Evolutionary conservation across 164 flowering plant species (phyloP), one percentile per base, ranked within the genome.

Genomic region (Vitis rotundifolia): DNA sequence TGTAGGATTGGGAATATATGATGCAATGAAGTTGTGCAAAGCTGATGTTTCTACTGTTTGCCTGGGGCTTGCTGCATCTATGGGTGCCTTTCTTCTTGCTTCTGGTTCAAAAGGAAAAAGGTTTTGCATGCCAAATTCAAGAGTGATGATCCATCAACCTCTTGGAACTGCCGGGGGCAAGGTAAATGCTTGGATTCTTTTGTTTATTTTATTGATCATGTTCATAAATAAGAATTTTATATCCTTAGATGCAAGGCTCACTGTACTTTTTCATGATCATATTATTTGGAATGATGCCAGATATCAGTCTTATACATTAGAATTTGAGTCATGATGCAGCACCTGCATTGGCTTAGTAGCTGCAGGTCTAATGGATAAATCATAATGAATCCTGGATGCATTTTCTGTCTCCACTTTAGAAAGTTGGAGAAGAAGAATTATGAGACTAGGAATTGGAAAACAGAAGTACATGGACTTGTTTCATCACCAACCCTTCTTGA

Each of bases 1-100:
- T 86, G 56, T 73, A 96, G 99, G 91, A 57, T 87, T 96, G 99
- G 98, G 94, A 68, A 96, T 96, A 69, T 96, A 96, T 80, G 99
- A 96, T 82, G 93, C 97, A 18, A 96, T 95, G 98, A 93, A 93
- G 80, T 63, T 88, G 76, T 91, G 97, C 83, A 91, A 91, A 77
- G 95, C 99, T 64, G 98, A 96, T 80, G 86, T 96, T 61, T 96
- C 98, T 13, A 96, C 99, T 44, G 85, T 88, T 67, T 90, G 97
- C 74, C 53, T 93, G 70, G 99, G 99, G 47, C 85, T 96, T 71
- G 98, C 99, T 68, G 98, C 97, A 81, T 93, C 98, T 53, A 93
- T 96, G 97, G 94, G 97, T 22, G 98, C 98, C 44, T 90, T 96
- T 78, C 81, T 96, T 62, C 97, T 96, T 78, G 93, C 97, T 69